These are phyloP conservation scores for Aureobasidium sp. DNA, from an alignment of 2,329 filamentous ascomycete genomes.

Conservation along the genomic window DNA sequence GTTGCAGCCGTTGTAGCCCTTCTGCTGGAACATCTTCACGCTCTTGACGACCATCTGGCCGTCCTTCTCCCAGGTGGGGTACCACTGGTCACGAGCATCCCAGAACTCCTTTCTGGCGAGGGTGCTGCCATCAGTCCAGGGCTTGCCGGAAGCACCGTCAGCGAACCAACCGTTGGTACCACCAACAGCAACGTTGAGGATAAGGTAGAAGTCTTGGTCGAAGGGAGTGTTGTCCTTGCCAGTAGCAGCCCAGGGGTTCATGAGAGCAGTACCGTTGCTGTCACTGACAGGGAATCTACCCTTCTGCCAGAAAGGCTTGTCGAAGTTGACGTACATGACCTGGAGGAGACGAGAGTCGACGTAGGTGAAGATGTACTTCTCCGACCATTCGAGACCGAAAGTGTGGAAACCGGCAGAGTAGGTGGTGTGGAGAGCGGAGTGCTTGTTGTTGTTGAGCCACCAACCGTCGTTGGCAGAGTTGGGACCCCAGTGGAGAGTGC, in stretches of 20 bases:
- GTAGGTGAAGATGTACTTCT: conserved; percentile 83
- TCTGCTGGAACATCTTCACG: conserved; percentile 40
- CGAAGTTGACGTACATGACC: conserved; percentile 61
- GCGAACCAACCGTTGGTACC: conserved; percentile 62
- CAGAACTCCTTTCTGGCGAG: conserved; percentile 71
- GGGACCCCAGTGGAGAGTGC: conserved; percentile 75
- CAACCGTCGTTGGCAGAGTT: conserved; percentile 63
- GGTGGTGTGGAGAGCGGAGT: conserved; percentile 63
- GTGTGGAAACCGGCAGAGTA: conserved; percentile 63
- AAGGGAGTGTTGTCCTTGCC: conserved; percentile 30
- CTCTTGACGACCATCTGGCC: conserved; percentile 33
- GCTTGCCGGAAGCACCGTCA: conserved; percentile 62
- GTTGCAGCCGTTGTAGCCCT: conserved; percentile 39
- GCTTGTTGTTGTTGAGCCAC: conserved; percentile 78
- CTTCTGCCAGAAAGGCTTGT: conserved; percentile 30
- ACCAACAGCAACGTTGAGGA: conserved; percentile 32
- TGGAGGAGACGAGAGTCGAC: conserved; percentile 72
- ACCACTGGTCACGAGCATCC: conserved; percentile 37
- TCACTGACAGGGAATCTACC: conserved; percentile 27
- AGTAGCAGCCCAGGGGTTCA: conserved; percentile 29
- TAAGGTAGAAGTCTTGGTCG: conserved; percentile 33
- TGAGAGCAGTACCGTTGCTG: conserved; percentile 28
- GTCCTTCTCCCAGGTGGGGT: conserved; percentile 27
- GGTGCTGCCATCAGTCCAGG: conserved; percentile 63
- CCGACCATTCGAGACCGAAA: conserved; percentile 76